Conservation (phyloP, 306 rosid species). For the Carpinus fangiana region DNA sequence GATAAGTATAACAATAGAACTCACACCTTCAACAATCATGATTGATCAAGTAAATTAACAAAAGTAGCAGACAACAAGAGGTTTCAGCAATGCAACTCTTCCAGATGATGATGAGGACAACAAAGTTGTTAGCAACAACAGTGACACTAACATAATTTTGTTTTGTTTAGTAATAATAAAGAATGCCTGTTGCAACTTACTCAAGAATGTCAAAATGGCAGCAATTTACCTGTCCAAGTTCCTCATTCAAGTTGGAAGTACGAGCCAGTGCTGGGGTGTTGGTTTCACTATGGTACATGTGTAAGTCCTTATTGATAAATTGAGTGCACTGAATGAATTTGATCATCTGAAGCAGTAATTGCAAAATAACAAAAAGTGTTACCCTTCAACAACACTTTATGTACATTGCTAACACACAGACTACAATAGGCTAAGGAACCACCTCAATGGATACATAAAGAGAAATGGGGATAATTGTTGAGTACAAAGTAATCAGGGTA, state of each 20-base stretch:
- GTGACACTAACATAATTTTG: neutral
- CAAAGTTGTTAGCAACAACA: neutral
- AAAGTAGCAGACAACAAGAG: neutral
- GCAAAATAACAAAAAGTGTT: slow-evolving; percentile 23
- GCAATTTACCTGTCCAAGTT: slow-evolving; percentile 86
- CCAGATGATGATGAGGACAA: neutral
- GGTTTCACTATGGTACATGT: slow-evolving; percentile 83
- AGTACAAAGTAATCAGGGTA: slow-evolving; percentile 89
- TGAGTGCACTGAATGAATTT: slow-evolving; percentile 94
- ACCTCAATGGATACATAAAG: slow-evolving; percentile 99
- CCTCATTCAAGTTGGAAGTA: slow-evolving; percentile 97
- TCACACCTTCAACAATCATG: slow-evolving; percentile 5
- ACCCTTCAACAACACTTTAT: slow-evolving; percentile 16
- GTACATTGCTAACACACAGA: slow-evolving; percentile 14
- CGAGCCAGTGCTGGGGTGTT: slow-evolving; percentile 97
- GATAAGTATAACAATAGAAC: slow-evolving; percentile 5
- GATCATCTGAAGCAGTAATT: slow-evolving; percentile 71
- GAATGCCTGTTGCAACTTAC: neutral
- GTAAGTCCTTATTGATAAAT: slow-evolving; percentile 88
- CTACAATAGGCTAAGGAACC: slow-evolving; percentile 33
- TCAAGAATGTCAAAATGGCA: slow-evolving; percentile 4
- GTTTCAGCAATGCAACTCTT: neutral
- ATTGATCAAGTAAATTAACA: slow-evolving; percentile 18
- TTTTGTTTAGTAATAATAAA: neutral
- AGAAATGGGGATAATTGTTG: slow-evolving; percentile 94